phyloP scores from a whole-genome alignment of 1,284 basidiomycete genomes.

The Boletus subluridellus region DNA sequence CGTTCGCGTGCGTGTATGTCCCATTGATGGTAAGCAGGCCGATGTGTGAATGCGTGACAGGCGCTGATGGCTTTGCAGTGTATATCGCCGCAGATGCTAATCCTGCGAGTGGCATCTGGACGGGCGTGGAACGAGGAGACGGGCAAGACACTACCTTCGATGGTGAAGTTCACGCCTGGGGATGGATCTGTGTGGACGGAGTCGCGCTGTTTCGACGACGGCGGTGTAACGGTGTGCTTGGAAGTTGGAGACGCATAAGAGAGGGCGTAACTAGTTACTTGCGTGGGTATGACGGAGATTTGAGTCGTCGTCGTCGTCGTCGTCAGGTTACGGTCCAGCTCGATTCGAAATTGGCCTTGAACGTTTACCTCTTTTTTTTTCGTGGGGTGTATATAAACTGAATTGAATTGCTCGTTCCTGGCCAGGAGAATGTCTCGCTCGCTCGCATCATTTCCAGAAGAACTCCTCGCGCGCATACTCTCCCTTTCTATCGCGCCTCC shows the following conservation, averaged over 20 bases:
- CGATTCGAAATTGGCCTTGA: conserved; percentile 18
- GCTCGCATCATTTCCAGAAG: conserved; percentile 50
- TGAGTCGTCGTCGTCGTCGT: neutral
- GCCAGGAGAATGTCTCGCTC: conserved; percentile 14
- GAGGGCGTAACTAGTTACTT: neutral
- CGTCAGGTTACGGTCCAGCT: conserved; percentile 6
- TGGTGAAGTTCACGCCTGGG: conserved; percentile 13
- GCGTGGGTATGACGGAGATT: no score
- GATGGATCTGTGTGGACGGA: neutral
- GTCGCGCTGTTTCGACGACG: neutral
- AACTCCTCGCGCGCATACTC: conserved; percentile 53
- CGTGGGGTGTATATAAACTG: conserved; percentile 10
- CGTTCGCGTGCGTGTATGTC: conserved; percentile 23
- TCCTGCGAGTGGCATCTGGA: conserved; percentile 24
- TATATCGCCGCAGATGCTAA: conserved; percentile 31
- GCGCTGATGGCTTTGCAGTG: conserved; percentile 12
- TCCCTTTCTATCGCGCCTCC: conserved; percentile 35
- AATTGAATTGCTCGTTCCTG: neutral
- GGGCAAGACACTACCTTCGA: neutral
- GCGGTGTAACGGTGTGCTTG: neutral
- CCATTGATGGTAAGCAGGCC: conserved; percentile 21
- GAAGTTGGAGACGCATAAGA: neutral
- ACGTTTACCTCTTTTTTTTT: neutral
- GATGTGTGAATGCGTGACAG: neutral
- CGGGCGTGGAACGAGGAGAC: conserved; percentile 18